A percentile compares a stretch with the other conserved stretches of the same genome.
These are phyloP conservation scores for Crithidia sp. DNA, from an alignment of 208 protist genomes.

Conservation along the genomic window DNA sequence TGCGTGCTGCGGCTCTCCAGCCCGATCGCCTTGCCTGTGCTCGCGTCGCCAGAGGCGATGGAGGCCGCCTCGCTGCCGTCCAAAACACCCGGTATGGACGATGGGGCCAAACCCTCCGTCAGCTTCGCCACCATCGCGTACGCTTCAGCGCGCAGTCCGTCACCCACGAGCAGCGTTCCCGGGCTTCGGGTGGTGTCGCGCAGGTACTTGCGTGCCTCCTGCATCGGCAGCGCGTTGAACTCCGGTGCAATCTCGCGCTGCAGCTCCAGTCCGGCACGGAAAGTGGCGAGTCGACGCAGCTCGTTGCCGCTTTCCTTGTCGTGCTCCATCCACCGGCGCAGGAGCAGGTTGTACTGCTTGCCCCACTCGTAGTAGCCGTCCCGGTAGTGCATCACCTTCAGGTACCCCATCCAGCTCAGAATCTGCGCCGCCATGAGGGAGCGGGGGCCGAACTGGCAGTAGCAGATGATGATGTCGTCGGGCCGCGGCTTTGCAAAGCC, in stretches of 20 bases:
- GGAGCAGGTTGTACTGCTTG: constrained; percentile 86
- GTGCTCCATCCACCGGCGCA: constrained; percentile 84
- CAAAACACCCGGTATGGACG: constrained; percentile 42
- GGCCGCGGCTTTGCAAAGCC: constrained; percentile 76
- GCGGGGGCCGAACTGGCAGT: constrained; percentile 84
- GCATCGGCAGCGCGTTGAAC: constrained; percentile 77
- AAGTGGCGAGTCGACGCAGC: constrained; percentile 60
- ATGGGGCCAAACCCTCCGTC: constrained; percentile 45
- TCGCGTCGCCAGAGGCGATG: constrained; percentile 9
- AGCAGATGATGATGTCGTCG: constrained; percentile 79
- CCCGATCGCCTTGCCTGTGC: not conserved
- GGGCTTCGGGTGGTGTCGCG: constrained; percentile 76
- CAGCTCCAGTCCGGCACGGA: constrained; percentile 71
- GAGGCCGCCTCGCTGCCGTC: constrained; percentile 20
- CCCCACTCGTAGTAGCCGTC: constrained; percentile 88
- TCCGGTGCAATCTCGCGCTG: constrained; percentile 82
- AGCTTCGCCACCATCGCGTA: constrained; percentile 59
- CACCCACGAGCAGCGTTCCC: constrained; percentile 58
- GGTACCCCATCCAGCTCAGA: constrained; percentile 84
- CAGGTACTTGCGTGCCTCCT: constrained; percentile 65
- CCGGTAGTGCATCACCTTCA: constrained; percentile 78
- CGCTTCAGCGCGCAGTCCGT: constrained; percentile 63
- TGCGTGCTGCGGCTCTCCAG: constrained; percentile 21
- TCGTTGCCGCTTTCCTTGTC: constrained; percentile 78
- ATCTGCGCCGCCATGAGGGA: constrained; percentile 86